A percentile compares a stretch with the other conserved stretches of the same genome.
phyloP scores from a whole-genome alignment of 2,329 filamentous ascomycete genomes.

The Daldinia eschscholtzii region DNA sequence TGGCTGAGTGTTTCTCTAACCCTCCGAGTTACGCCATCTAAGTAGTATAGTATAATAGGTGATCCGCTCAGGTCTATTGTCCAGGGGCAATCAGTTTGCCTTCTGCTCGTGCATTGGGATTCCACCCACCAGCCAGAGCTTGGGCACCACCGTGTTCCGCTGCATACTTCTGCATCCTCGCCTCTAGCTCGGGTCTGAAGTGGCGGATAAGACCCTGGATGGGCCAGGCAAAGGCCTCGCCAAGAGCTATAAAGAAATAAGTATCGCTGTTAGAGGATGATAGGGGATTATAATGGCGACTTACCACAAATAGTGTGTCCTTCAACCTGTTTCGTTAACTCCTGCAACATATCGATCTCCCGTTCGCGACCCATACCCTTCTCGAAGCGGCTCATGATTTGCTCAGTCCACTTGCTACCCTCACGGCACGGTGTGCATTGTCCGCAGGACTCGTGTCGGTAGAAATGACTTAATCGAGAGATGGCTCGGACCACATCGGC shows the following conservation, averaged over 20 bases:
- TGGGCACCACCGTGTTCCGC: constrained; percentile 75
- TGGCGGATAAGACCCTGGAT: constrained; percentile 98
- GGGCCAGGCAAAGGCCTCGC: constrained; percentile 98
- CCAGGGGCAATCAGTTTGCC: constrained; percentile 90
- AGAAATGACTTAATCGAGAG: constrained; percentile 92
- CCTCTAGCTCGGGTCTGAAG: constrained; percentile 96
- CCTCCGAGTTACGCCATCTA: constrained; percentile 36
- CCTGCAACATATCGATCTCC: constrained; percentile 99
- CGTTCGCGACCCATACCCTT: constrained; percentile 87
- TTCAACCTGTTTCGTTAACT: constrained; percentile 99
- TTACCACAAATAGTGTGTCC: constrained; percentile 97
- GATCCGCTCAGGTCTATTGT: constrained; percentile 70
- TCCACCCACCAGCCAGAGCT: constrained; percentile 89
- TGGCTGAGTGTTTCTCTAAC: constrained; percentile 25
- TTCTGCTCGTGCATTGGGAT: constrained; percentile 77
- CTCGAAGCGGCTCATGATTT: constrained; percentile 98
- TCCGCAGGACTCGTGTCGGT: constrained; percentile 97
- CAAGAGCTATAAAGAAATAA: constrained; percentile 71
- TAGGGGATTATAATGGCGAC: constrained; percentile 51
- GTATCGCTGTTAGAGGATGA: constrained; percentile 46
- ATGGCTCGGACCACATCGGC: constrained; percentile 96
- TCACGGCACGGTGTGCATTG: constrained; percentile 99
- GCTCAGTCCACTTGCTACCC: constrained; percentile 98
- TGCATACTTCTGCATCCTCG: constrained; percentile 85
- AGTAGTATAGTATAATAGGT: constrained; percentile 32